Evolutionary conservation across 164 flowering plant genomes (phyloP).

Genomic region (Brasenia schreberi): DNA sequence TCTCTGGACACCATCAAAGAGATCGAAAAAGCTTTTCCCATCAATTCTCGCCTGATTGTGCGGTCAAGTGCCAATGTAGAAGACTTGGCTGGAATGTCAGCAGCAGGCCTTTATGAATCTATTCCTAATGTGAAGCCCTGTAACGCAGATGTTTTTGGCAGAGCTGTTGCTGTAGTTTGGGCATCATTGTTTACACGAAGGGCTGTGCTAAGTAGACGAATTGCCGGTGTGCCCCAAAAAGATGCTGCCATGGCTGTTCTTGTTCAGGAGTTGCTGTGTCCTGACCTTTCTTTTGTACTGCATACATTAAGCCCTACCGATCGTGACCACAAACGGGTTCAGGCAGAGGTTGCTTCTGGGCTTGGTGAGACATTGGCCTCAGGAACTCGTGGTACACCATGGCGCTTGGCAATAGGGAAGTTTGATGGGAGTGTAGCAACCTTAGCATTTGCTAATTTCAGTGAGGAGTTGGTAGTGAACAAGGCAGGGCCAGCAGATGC

Average conservation of each 20-base stretch:
- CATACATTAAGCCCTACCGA: slow-evolving; percentile 81
- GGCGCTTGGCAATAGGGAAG: slow-evolving; percentile 71
- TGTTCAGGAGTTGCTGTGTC: slow-evolving; percentile 93
- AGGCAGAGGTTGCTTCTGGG: slow-evolving; percentile 90
- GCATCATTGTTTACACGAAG: slow-evolving; percentile 87
- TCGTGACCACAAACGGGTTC: slow-evolving; percentile 40
- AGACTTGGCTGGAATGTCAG: slow-evolving; percentile 96
- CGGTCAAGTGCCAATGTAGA: slow-evolving; percentile 98
- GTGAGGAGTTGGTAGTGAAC: slow-evolving; percentile 59
- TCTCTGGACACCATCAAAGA: slow-evolving; percentile 28
- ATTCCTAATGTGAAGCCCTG: slow-evolving; percentile 83
- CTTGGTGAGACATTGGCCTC: slow-evolving; percentile 96
- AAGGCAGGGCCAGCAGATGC: slow-evolving; percentile 66
- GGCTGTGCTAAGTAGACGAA: slow-evolving; percentile 79
- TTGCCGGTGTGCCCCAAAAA: slow-evolving; percentile 72
- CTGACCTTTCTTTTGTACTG: slow-evolving; percentile 81
- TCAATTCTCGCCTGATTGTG: slow-evolving; percentile 42
- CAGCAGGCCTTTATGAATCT: slow-evolving; percentile 94
- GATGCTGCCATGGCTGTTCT: slow-evolving; percentile 77
- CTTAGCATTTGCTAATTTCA: slow-evolving; percentile 83
- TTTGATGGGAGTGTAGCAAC: slow-evolving; percentile 61
- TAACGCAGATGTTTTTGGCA: slow-evolving; percentile 40
- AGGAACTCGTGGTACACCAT: slow-evolving; percentile 91
- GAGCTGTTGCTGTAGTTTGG: slow-evolving; percentile 69
- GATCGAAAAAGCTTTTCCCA: slow-evolving; percentile 35